phyloP scores from a whole-genome alignment of 169 alveolate species.

The Eimeria tenella region DNA sequence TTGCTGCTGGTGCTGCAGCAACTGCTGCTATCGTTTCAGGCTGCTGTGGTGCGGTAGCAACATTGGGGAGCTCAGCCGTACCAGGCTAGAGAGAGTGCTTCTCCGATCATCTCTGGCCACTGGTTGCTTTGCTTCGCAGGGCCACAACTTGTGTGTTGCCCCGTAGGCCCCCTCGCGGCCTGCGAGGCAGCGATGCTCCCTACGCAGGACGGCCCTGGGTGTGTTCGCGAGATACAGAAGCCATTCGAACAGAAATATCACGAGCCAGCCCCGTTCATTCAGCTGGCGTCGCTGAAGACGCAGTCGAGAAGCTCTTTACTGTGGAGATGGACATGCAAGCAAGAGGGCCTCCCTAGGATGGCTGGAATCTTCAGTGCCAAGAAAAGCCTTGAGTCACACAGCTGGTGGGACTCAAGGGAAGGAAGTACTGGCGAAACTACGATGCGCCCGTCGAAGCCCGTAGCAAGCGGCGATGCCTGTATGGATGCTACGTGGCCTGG shows the following conservation, averaged over 20 bases:
- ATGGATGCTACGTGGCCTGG: constrained; percentile 1
- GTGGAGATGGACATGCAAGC: too few species aligned
- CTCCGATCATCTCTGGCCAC: constrained; percentile 17
- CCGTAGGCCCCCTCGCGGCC: constrained; percentile 25
- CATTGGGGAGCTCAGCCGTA: constrained; percentile 42
- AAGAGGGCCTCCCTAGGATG: too few species aligned
- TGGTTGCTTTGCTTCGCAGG: not conserved
- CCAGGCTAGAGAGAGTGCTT: constrained; percentile 40
- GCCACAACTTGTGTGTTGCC: constrained; percentile 34
- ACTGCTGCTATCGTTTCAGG: constrained; percentile 43
- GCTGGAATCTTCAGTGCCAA: not conserved
- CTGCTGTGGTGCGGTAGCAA: constrained; percentile 39
- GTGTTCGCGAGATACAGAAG: constrained; percentile 1
- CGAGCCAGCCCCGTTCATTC: not conserved
- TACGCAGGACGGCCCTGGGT: constrained; percentile 54
- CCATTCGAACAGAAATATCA: constrained; percentile 28
- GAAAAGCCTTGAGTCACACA: not conserved
- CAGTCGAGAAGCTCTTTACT: not conserved
- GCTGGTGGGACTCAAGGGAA: not conserved
- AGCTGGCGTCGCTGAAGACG: not conserved
- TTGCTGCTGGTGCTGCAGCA: constrained; percentile 50
- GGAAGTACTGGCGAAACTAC: not conserved
- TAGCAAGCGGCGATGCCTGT: not conserved
- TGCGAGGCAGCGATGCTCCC: constrained; percentile 54
- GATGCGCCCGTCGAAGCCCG: not conserved